phyloP scores from a whole-genome alignment of 1,139 yeast species.

The Debaryomyces subglobosus region DNA sequence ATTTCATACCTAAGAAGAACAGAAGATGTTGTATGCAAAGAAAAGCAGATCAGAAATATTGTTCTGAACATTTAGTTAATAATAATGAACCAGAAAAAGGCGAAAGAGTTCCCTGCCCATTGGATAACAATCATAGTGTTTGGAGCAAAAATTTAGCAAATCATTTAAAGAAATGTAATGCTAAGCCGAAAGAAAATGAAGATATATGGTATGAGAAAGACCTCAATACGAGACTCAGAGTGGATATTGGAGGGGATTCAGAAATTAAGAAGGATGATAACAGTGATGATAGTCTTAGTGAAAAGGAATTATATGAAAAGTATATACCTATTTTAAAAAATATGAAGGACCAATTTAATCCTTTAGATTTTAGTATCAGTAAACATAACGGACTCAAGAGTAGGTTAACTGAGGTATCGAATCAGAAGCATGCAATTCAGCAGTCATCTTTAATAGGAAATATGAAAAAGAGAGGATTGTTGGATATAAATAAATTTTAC shows the following conservation, averaged over 20 bases:
- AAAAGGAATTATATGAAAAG: conserved; percentile 20
- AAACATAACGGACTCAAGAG: conserved; percentile 35
- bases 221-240: conserved; percentile 30
- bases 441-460: conserved; percentile 83
- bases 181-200: conserved; percentile 29
- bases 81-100: conserved; percentile 18
- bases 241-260: conserved; percentile 17
- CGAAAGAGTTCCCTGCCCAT: conserved; percentile 71
- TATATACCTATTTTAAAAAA: conserved; percentile 35
- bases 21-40: conserved; percentile 67
- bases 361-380: conserved; percentile 17
- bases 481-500: conserved; percentile 44
- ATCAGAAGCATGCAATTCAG: conserved; percentile 78
- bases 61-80: conserved; percentile 61
- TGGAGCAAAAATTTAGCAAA: conserved; percentile 58
- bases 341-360: conserved; percentile 16
- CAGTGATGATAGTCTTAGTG: conserved; percentile 15
- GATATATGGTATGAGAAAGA: conserved; percentile 50
- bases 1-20: conserved; percentile 47
- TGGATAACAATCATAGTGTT: conserved; percentile 75
- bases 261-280: conserved; percentile 17
- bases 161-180: conserved; percentile 69
- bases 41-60: conserved; percentile 50
- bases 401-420: conserved; percentile 51
- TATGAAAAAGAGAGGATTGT: conserved; percentile 46